Percentiles rank a stretch among this genome's conserved stretches.
Conservation (phyloP, 768 basidiomycete species). For the Suillus sp. region DNA sequence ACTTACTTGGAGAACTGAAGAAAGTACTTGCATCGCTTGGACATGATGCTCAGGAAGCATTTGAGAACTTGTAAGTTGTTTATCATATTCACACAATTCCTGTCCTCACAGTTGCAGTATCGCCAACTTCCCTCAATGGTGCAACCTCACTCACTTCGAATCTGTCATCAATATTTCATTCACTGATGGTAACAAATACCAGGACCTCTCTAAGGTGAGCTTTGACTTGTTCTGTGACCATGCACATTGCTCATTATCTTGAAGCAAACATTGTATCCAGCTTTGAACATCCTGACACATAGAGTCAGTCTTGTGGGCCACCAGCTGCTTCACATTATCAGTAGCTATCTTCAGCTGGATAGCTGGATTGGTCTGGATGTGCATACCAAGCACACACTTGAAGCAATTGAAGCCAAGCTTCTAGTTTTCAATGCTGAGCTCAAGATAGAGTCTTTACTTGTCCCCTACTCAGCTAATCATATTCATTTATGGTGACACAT, state of each 20-base stretch:
- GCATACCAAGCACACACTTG: constrained; percentile 34
- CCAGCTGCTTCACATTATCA: constrained; percentile 30
- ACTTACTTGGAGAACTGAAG: constrained; percentile 33
- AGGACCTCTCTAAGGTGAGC: constrained; percentile 39
- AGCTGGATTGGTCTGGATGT: constrained; percentile 33
- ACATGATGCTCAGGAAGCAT: constrained; percentile 8
- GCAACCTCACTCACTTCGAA: constrained; percentile 36
- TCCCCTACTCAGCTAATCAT: neutral
- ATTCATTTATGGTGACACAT: neutral
- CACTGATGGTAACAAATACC: constrained; percentile 38
- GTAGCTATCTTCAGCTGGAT: constrained; percentile 34
- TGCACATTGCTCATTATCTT: constrained; percentile 2
- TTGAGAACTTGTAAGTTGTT: constrained; percentile 28
- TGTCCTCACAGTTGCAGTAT: no score
- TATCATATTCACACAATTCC: constrained; percentile 1
- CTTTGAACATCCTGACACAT: neutral
- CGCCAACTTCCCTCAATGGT: constrained; percentile 35
- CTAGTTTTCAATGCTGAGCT: constrained; percentile 21
- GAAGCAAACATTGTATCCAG: constrained; percentile 6
- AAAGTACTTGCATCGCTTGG: constrained; percentile 20
- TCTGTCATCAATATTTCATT: constrained; percentile 30
- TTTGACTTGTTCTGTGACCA: constrained; percentile 1
- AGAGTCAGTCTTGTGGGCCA: constrained; percentile 21
- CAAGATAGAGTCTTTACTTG: constrained; percentile 22
- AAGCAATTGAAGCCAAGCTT: constrained; percentile 21